Conservation (phyloP, 2,329 filamentous ascomycete genomes). For the Ceratocystis ficicola region DNA sequence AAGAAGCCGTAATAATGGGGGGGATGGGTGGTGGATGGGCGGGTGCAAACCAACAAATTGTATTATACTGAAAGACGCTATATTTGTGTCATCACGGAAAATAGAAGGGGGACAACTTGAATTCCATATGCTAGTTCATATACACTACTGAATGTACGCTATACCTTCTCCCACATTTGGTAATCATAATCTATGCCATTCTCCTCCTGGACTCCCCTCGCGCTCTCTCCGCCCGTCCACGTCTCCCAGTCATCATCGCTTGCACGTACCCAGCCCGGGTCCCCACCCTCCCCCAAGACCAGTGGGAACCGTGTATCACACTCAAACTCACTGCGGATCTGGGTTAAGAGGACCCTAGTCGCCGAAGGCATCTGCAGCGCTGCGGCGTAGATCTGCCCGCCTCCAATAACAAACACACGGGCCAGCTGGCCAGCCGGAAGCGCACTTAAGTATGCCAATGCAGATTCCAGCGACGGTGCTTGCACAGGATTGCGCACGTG, state of each 20-base stretch:
- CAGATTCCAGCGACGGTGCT: constrained; percentile 46
- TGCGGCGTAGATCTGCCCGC: constrained; percentile 68
- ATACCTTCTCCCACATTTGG: constrained; percentile 56
- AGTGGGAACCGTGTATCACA: constrained; percentile 66
- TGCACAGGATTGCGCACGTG: constrained; percentile 39
- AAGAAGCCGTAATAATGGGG: background rate
- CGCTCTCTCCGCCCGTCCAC: constrained; percentile 55
- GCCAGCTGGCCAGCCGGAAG: constrained; percentile 31
- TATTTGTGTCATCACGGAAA: constrained; percentile 5
- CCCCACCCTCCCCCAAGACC: constrained; percentile 33
- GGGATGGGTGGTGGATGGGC: background rate
- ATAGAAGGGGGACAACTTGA: background rate
- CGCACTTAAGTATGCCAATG: constrained; percentile 36
- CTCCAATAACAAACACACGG: constrained; percentile 77
- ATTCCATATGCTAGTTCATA: background rate
- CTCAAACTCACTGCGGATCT: constrained; percentile 55
- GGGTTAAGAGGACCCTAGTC: constrained; percentile 56
- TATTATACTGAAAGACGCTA: constrained; percentile 9
- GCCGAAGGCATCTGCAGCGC: constrained; percentile 50
- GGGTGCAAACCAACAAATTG: constrained; percentile 7
- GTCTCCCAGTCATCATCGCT: constrained; percentile 42
- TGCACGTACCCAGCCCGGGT: constrained; percentile 41
- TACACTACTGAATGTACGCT: background rate
- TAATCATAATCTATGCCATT: constrained; percentile 55
- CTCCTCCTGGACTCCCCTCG: constrained; percentile 48